Evolutionary conservation across 202 grass and related monocot genomes (phyloP).

Genomic region (Elaeis oleifera): DNA sequence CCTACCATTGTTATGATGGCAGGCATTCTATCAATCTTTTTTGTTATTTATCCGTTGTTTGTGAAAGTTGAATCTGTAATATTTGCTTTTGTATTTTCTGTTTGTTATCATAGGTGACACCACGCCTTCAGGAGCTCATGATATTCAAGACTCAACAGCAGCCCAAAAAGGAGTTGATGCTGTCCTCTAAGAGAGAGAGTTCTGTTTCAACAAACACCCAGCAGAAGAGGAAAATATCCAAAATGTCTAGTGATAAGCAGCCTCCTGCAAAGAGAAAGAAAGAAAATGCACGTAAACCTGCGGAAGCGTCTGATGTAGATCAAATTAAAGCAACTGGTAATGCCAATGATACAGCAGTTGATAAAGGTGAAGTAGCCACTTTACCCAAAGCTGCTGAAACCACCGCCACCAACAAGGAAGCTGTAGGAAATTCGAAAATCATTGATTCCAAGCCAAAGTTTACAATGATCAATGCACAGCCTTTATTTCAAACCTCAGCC

Average conservation of each 20-base stretch:
- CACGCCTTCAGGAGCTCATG: slow-evolving; percentile 77
- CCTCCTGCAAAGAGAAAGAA: slow-evolving; percentile 74
- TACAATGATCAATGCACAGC: slow-evolving; percentile 72
- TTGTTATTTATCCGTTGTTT: too few species aligned
- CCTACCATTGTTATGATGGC: too few species aligned
- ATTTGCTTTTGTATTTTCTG: background rate
- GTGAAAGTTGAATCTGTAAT: background rate
- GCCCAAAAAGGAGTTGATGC: slow-evolving; percentile 35
- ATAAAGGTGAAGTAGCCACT: slow-evolving; percentile 22
- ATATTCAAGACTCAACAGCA: slow-evolving; percentile 70
- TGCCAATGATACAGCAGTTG: slow-evolving; percentile 17
- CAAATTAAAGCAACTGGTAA: slow-evolving; percentile 25
- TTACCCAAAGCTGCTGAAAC: slow-evolving; percentile 21
- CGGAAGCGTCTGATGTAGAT: slow-evolving; percentile 21
- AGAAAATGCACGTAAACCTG: slow-evolving; percentile 39
- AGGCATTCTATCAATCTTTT: too few species aligned
- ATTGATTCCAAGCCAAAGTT: slow-evolving; percentile 46
- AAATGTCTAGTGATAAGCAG: slow-evolving; percentile 48
- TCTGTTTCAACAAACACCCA: slow-evolving; percentile 38
- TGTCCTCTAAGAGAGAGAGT: slow-evolving; percentile 34
- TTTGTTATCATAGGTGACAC: slow-evolving; percentile 48
- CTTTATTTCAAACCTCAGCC: slow-evolving; percentile 77
- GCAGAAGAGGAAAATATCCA: slow-evolving; percentile 68
- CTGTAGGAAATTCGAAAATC: slow-evolving; percentile 29
- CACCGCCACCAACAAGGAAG: background rate